Evolutionary conservation across 352 stramenopile species (phyloP), one percentile per base, ranked within the genome.

Genomic region (Pythium myriotylum): DNA sequence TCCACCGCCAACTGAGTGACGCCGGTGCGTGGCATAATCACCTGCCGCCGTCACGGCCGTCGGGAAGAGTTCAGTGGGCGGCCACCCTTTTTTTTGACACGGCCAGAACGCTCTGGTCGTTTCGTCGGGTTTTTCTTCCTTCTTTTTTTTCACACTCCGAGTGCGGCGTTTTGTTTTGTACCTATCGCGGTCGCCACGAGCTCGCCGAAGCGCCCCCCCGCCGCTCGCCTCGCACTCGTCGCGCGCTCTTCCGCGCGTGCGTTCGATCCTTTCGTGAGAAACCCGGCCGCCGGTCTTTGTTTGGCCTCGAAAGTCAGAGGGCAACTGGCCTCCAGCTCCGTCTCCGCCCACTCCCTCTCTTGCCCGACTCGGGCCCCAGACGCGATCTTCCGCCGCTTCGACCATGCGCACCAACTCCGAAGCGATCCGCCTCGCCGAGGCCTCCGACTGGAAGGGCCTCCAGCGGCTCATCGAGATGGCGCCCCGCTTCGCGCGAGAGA

Each of bases 371-470:
- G 50, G n/a, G n/a, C n/a, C 50, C 5, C 48, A 35, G 29, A 35
- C 29, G 29, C 29, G 42, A 29, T 49, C 19, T 24, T 17, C 22
- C 27, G 16, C 43, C 41, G 16, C 33, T 1, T 19, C 27, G 2
- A 52, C 27, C 12, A 63, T 73, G 56, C 54, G 49, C 43, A 55
- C 26, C n/a, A 76, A 77, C 60, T 80, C 81, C 23, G 78, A 92
- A 57, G 85, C 81, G 45, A 83, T 94, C 57, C 81, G 77, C 10
- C 73, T 94, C 33, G 85, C 85, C 12, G 79, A 92, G 57, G 83
- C 79, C 26, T 91, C 78, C 20, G 82, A 94, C 68, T 94, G 85
- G 85, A 76, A 81, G 23, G 74, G 69, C 0, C 77, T 94, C 20
- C 76, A 87, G 67, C 71, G 72, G 1, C 63, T 94, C 3, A 66